A percentile compares a stretch with the other conserved stretches of the same genome.
Evolutionary conservation across 129 eudicot genomes (phyloP).

Genomic region (Glebionis coronaria): DNA sequence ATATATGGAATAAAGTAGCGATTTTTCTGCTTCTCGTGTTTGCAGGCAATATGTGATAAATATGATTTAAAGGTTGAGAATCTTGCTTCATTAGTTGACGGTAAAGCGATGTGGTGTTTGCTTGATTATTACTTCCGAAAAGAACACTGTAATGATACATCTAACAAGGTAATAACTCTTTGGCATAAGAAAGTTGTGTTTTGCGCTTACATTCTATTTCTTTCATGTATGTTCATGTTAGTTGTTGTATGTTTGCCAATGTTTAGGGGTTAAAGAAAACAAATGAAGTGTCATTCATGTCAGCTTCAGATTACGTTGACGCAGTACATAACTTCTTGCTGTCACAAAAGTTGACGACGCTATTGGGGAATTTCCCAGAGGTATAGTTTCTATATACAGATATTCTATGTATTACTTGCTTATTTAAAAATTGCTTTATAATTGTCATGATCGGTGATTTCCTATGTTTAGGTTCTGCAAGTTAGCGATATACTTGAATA

Average conservation of each 20-base stretch:
- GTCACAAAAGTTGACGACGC: slow-evolving; percentile 78
- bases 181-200: background rate
- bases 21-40: background rate
- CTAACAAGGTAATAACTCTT: slow-evolving; percentile 39
- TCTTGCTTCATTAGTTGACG: slow-evolving; percentile 74
- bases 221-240: background rate
- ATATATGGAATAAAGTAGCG: background rate
- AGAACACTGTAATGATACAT: slow-evolving; percentile 49
- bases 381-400: slow-evolving; percentile 31
- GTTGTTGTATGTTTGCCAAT: slow-evolving; percentile 1
- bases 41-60: slow-evolving; percentile 73
- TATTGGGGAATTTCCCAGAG: slow-evolving; percentile 94
- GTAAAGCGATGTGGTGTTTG: slow-evolving; percentile 99
- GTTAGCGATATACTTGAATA: slow-evolving; percentile 87
- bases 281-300: slow-evolving; percentile 63
- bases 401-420: background rate
- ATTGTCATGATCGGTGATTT: background rate
- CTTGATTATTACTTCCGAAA: slow-evolving; percentile 84
- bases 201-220: slow-evolving; percentile 1
- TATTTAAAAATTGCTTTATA: background rate
- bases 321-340: slow-evolving; percentile 93
- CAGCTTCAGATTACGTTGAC: slow-evolving; percentile 71
- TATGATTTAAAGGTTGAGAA: slow-evolving; percentile 62
- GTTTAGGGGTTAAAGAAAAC: slow-evolving; percentile 44
- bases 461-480: slow-evolving; percentile 64